Percentiles rank a stretch among this genome's conserved stretches.
These are phyloP conservation scores for Kwoniella heveanensis DNA, from an alignment of 768 basidiomycete species.

Conservation along the genomic window DNA sequence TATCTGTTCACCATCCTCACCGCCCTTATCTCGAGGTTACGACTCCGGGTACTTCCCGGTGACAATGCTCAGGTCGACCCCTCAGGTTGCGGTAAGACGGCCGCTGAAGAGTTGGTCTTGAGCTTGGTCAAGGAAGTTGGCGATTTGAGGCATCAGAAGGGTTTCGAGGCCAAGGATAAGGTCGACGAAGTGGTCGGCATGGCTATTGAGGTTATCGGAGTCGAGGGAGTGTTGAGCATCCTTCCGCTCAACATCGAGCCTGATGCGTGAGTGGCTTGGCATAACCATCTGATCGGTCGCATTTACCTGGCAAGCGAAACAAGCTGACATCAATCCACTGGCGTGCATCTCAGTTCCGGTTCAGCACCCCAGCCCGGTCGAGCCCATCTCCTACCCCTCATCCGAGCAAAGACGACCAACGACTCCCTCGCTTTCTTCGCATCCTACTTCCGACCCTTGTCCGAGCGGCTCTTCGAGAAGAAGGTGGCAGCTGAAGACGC, in stretches of 20 bases:
- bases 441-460: constrained; percentile 87
- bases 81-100: constrained; percentile 58
- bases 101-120: constrained; percentile 70
- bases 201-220: constrained; percentile 83
- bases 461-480: constrained; percentile 86
- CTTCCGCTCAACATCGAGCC: constrained; percentile 88
- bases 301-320: too few species aligned
- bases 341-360: constrained; percentile 35
- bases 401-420: constrained; percentile 68
- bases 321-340: too few species aligned
- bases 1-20: constrained; percentile 75
- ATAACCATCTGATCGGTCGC: too few species aligned
- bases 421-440: constrained; percentile 85
- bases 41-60: constrained; percentile 58
- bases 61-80: constrained; percentile 55
- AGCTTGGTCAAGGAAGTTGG: constrained; percentile 72
- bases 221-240: constrained; percentile 69
- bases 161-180: constrained; percentile 86
- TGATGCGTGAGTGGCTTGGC: constrained; percentile 70
- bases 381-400: constrained; percentile 86
- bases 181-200: constrained; percentile 76
- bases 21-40: constrained; percentile 68
- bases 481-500: constrained; percentile 75
- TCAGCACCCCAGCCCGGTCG: constrained; percentile 73
- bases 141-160: constrained; percentile 72